These are phyloP conservation scores for Jatropha podagrica DNA, from an alignment of 441 rosid species.

Conservation along the genomic window DNA sequence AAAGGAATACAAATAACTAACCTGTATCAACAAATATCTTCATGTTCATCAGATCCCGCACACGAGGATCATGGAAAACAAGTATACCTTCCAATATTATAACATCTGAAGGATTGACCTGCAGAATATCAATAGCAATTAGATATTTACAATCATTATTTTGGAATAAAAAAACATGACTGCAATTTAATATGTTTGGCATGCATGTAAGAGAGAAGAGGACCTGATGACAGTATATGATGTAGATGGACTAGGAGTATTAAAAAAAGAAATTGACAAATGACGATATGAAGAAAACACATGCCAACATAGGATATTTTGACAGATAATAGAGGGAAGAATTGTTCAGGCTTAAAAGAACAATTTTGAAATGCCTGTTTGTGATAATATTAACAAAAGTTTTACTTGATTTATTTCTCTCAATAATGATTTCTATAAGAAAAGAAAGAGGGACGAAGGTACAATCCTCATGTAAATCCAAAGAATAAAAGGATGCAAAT, in stretches of 20 bases:
- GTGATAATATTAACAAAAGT: not conserved
- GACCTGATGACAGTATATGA: not conserved
- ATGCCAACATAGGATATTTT: not conserved
- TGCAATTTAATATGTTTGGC: not conserved
- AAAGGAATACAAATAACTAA: conserved; percentile 27
- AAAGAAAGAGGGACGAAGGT: not conserved
- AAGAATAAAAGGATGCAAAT: not conserved
- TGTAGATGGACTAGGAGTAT: not conserved
- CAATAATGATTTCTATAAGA: not conserved
- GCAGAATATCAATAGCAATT: conserved; percentile 30
- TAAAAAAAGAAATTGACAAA: not conserved
- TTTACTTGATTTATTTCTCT: not conserved
- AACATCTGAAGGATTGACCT: conserved; percentile 98
- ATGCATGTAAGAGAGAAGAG: not conserved
- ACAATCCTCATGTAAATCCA: not conserved
- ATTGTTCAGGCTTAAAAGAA: not conserved
- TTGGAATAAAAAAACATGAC: not conserved
- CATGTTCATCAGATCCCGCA: conserved; percentile 96
- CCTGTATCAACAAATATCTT: conserved; percentile 99
- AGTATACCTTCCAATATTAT: conserved; percentile 98
- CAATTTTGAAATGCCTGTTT: not conserved
- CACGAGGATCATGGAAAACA: conserved; percentile 86
- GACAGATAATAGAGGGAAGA: not conserved
- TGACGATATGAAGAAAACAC: not conserved
- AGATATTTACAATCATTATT: conserved; percentile 3